Percentiles rank a stretch among this genome's conserved stretches.
phyloP scores from a whole-genome alignment of 192 early-diverging fungal genomes.

The Podochytrium sp. region DNA sequence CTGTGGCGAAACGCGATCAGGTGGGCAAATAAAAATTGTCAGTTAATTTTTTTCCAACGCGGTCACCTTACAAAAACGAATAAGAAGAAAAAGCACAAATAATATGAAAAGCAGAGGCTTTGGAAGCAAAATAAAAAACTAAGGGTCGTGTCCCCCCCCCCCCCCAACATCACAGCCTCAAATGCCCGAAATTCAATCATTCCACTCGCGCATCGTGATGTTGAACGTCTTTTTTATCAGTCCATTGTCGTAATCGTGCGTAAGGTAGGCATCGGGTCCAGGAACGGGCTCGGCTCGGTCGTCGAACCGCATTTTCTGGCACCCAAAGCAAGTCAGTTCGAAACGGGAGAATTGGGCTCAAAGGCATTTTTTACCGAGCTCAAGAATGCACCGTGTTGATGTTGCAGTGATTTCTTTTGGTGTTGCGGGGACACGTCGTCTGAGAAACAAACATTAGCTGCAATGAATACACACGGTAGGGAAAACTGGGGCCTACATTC shows the following conservation, averaged over 20 bases:
- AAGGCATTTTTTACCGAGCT: conserved; percentile 41
- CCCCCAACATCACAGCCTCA: too few species aligned
- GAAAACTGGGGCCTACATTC: conserved; percentile 43
- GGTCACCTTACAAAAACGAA: background rate
- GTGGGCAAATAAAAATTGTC: conserved; percentile 12
- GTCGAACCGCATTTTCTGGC: conserved; percentile 50
- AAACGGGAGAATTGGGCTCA: background rate
- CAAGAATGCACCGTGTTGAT: conserved; percentile 38
- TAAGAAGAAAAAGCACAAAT: background rate
- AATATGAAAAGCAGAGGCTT: background rate
- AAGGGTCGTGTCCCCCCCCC: too few species aligned
- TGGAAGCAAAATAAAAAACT: too few species aligned
- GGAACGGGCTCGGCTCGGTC: conserved; percentile 33
- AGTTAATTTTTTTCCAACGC: background rate
- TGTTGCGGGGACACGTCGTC: conserved; percentile 3
- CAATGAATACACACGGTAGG: conserved; percentile 25
- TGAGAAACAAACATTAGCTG: background rate
- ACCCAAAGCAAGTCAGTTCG: background rate
- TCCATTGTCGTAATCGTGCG: conserved; percentile 41
- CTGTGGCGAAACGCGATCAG: too few species aligned
- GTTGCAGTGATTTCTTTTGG: background rate
- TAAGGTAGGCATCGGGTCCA: conserved; percentile 52
- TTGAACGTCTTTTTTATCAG: conserved; percentile 57
- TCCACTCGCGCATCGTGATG: conserved; percentile 51
- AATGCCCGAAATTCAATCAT: too few species aligned